Evolutionary conservation across 2,329 filamentous ascomycete species (phyloP).

Genomic region (Bipolaris victoriae): DNA sequence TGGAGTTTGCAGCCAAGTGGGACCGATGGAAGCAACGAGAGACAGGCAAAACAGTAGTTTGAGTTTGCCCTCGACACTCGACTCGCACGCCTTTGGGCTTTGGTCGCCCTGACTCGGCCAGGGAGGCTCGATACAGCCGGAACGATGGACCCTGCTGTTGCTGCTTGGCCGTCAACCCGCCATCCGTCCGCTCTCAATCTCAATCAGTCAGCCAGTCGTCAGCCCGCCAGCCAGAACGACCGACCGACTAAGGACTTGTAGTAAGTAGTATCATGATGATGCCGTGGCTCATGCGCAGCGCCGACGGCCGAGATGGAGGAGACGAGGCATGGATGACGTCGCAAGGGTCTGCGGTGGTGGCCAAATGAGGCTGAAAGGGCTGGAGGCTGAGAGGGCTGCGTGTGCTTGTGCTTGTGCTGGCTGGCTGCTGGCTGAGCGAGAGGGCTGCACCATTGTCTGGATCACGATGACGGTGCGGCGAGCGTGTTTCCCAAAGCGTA

Average conservation of each 20-base stretch:
- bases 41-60: constrained; percentile 1
- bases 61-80: constrained; percentile 12
- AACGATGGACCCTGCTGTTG: constrained; percentile 17
- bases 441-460: not conserved
- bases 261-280: constrained; percentile 5
- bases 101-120: constrained; percentile 14
- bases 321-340: not conserved
- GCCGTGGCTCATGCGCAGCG: not conserved
- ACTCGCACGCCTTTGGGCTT: constrained; percentile 14
- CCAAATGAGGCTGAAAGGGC: not conserved
- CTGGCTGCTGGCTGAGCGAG: too few species aligned
- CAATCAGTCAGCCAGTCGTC: not conserved
- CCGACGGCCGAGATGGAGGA: not conserved
- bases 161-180: not conserved
- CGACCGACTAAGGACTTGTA: constrained; percentile 9
- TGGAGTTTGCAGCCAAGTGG: constrained; percentile 16
- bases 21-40: not conserved
- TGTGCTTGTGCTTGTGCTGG: too few species aligned
- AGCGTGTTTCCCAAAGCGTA: not conserved
- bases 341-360: not conserved
- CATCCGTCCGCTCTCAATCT: not conserved
- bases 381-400: too few species aligned
- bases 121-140: constrained; percentile 13
- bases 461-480: not conserved
- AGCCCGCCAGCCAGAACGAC: not conserved